Evolutionary conservation across 805 yeast species (phyloP), one percentile per base, ranked within the genome.

Genomic region (Wickerhamiella domercqiae): DNA sequence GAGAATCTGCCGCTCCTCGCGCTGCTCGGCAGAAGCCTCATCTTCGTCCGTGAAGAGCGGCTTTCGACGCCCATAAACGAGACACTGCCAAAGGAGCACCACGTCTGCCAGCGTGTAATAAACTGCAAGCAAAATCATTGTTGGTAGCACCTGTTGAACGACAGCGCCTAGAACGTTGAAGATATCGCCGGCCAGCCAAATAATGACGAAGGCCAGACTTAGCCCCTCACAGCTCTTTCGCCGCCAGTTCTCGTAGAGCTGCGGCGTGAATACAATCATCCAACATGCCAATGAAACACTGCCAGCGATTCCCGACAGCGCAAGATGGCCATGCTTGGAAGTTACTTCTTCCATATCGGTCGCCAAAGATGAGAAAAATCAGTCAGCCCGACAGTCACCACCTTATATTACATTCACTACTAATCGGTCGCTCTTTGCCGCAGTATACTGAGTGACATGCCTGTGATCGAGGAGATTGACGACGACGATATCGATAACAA

Each of bases 201-300:
- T 65, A 5, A 83, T 69, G 16, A 90, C 81, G 57, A 90, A 90
- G 44, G 80, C 63, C 29, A 86, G 59, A 5, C 96, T 84, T 15
- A 90, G 67, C 4, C 97, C 96, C 39, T 90, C 96, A 5, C 94
- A 75, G 25, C 84, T 74, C 56, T 81, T 76, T 52, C 97, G 44
- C 21, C 36, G 41, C 42, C 47, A 48, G 55, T 86, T 87, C 54
- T 90, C 96, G 57, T 83, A 86, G 32, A 90, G 78, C 55, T 87
- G 97, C 7, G 97, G 97, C 28, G 94, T 93, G 64, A 90, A 87
- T 14, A 87, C 98, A 35, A 90, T 86, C 42, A 90, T 78, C 98
- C 98, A 87, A 56, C 96, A 90, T 13, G 96, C 94, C 34, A 87
- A 71, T 15, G 97, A 87, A 25, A 90, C 83, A 9, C 94, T 82